Conservation (phyloP, 768 basidiomycete species). For the Kwoniella europaea region DNA sequence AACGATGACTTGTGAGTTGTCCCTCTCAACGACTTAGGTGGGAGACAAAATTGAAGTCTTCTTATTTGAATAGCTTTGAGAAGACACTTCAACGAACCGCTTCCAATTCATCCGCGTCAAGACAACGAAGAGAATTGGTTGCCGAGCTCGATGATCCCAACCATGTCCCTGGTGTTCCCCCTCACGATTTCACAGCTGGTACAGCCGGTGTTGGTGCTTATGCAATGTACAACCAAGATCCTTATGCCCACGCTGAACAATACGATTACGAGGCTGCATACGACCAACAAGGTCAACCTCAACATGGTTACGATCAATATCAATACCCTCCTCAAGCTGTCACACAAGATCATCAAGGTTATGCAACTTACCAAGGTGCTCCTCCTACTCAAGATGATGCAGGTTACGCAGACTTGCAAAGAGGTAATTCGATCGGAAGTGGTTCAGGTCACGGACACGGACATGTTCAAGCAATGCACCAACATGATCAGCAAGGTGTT, state of each 20-base stretch:
- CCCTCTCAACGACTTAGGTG: not conserved
- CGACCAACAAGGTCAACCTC: constrained; percentile 21
- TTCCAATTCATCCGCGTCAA: constrained; percentile 46
- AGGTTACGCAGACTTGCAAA: constrained; percentile 52
- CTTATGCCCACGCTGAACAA: constrained; percentile 40
- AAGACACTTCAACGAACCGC: constrained; percentile 47
- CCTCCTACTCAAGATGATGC: constrained; percentile 40
- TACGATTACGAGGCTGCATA: constrained; percentile 46
- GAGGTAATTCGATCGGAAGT: constrained; percentile 40
- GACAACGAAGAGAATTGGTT: constrained; percentile 50
- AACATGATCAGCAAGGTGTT: constrained; percentile 23
- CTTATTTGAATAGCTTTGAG: constrained; percentile 40
- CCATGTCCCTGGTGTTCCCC: constrained; percentile 47
- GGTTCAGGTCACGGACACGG: constrained; percentile 40
- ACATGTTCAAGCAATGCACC: not conserved
- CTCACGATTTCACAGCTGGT: constrained; percentile 56
- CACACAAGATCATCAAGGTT: constrained; percentile 28
- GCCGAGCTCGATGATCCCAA: constrained; percentile 47
- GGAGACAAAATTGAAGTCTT: not conserved
- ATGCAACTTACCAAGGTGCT: constrained; percentile 23
- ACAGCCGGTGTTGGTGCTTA: constrained; percentile 28
- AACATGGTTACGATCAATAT: constrained; percentile 26
- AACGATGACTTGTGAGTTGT: constrained; percentile 47
- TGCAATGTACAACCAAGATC: constrained; percentile 41
- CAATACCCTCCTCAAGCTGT: constrained; percentile 31